Percentiles rank a stretch among this genome's conserved stretches.
Conservation (phyloP, 352 stramenopile species). For the Pythium plurisporium region DNA sequence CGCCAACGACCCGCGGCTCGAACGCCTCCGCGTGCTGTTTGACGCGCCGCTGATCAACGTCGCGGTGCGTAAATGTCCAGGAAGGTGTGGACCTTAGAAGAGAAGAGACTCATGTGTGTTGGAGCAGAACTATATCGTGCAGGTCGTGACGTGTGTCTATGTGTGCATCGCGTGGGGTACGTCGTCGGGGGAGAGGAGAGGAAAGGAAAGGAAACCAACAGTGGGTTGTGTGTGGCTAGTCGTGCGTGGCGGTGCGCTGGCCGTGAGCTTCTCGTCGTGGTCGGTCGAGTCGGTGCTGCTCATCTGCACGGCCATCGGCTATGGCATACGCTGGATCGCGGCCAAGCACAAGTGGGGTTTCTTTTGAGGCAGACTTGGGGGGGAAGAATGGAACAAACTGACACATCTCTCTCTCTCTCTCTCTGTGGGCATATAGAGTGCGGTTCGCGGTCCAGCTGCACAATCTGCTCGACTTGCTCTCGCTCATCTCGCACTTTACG, state of each 20-base stretch:
- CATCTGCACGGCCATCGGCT: constrained; percentile 66
- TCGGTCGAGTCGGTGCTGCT: constrained; percentile 74
- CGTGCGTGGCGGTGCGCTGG: constrained; percentile 57
- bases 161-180: constrained; percentile 82
- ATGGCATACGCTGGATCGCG: constrained; percentile 68
- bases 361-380: too few relatives aligned
- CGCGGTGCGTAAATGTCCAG: constrained; percentile 32
- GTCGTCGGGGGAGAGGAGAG: constrained; percentile 12
- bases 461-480: constrained; percentile 78
- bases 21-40: constrained; percentile 61
- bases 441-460: constrained; percentile 57
- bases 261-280: constrained; percentile 76
- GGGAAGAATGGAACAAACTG: too few relatives aligned
- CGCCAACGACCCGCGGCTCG: constrained; percentile 50
- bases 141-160: constrained; percentile 75
- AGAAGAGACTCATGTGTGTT: background rate
- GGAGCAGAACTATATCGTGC: constrained; percentile 66
- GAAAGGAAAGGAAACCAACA: background rate
- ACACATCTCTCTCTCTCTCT: too few relatives aligned
- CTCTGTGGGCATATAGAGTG: too few relatives aligned
- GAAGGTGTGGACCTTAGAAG: background rate
- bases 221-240: constrained; percentile 28
- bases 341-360: constrained; percentile 88
- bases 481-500: constrained; percentile 77
- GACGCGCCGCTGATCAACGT: constrained; percentile 66